Evolutionary conservation across 1,284 basidiomycete genomes (phyloP), one percentile per base, ranked within the genome.

Genomic region (Marasmius sp.): DNA sequence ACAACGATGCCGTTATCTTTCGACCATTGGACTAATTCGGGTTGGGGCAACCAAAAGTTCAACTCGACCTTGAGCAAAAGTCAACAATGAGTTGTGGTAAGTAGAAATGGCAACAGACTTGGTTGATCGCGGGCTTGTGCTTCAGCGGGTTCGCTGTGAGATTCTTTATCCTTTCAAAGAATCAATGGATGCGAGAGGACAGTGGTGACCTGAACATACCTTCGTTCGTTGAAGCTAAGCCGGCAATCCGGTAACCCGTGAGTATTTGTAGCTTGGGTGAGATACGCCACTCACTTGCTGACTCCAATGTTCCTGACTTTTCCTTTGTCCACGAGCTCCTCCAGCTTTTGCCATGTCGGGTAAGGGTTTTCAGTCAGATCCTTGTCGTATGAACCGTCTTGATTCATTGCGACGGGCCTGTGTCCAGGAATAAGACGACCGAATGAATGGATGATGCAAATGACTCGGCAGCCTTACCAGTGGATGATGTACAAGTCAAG

Each of bases 301-400:
- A 95, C 79, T 41, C 94, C 94, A 65, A 95, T 95, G 57, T 94
- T 92, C 73, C 85, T 85, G 53, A 91, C 81, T 74, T 94, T 93
- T 36, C 91, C 92, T 67, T 86, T 89, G 63, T 85, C 83, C 18
- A 90, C 85, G 69, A 94, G 70, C 67, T 88, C 86, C 72, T 95
- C 93, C 69, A 95, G 86, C 69, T 91, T 89, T 69, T 86, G 78
- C 93, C 94, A 95, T 0, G 93, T 95, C 22, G 88, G 88, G 70
- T 88, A 86, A 1, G 90, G 86, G 71, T 93, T 80, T 18, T 85
- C 85, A 6, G 86, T 89, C 18, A 93, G 82, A 8, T 81, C 79
- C 61, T 77, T 74, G 62, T 93, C 85, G 51, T 80, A 79, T 70
- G 53, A 76, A 58, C 81, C 84, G 48, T 79, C 79, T 61, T 83